A percentile compares a stretch with the other conserved stretches of the same genome.
These are phyloP conservation scores for Zasmidium angulare DNA, from an alignment of 2,329 filamentous ascomycete genomes.

Conservation along the genomic window DNA sequence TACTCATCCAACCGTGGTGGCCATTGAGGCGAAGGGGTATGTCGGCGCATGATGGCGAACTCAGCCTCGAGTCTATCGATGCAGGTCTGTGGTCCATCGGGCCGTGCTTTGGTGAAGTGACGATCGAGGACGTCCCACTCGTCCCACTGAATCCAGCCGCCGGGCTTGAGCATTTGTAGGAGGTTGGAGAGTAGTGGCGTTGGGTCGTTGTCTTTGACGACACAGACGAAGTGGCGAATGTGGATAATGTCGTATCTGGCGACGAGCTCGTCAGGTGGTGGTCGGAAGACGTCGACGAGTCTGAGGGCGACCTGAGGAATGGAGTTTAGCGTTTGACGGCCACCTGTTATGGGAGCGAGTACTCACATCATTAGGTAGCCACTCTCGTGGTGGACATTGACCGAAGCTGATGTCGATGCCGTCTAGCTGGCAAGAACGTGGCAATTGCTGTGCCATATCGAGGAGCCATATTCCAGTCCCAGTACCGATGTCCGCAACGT, in stretches of 20 bases:
- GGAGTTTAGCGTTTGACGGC: too few relatives aligned
- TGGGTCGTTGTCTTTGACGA: constrained; percentile 25
- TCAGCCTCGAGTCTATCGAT: constrained; percentile 24
- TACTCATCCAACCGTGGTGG: constrained; percentile 20
- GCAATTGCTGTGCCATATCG: constrained; percentile 21
- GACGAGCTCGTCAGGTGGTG: constrained; percentile 16
- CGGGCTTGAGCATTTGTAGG: constrained; percentile 22
- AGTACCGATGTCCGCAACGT: constrained; percentile 21
- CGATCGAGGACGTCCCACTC: constrained; percentile 24
- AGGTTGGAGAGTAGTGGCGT: constrained; percentile 20
- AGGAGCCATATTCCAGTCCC: constrained; percentile 23
- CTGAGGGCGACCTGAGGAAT: constrained; percentile 17
- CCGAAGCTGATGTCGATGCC: constrained; percentile 27
- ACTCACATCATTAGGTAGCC: constrained; percentile 4
- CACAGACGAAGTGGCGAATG: constrained; percentile 27
- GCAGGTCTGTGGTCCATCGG: constrained; percentile 9
- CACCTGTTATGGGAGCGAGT: background rate
- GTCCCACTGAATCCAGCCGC: constrained; percentile 24
- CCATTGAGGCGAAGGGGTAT: constrained; percentile 19
- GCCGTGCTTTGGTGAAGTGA: constrained; percentile 19
- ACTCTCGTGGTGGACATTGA: constrained; percentile 18
- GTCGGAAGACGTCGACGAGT: constrained; percentile 21
- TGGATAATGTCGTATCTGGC: constrained; percentile 28
- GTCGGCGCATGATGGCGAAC: constrained; percentile 19
- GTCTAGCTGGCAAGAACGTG: constrained; percentile 21